Percentiles rank a stretch among this genome's conserved stretches.
Conservation (phyloP, 495 filamentous ascomycete species). For the Talaromyces trachyspermus region DNA sequence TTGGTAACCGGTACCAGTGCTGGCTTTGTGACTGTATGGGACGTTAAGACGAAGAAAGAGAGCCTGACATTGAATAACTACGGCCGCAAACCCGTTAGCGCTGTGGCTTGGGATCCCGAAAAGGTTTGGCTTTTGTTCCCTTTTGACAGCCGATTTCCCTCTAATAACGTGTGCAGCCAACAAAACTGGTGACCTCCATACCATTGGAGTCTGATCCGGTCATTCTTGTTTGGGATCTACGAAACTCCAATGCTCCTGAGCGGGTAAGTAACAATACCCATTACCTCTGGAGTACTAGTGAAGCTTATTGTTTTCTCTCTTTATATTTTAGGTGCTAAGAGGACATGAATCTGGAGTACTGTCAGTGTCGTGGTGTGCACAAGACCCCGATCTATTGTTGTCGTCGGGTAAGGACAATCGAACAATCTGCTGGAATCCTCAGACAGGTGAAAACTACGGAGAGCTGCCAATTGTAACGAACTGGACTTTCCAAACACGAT, state of each 20-base stretch:
- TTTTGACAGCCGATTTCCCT: not conserved
- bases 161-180: constrained; percentile 45
- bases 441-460: constrained; percentile 75
- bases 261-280: too few relatives aligned
- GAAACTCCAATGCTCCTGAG: constrained; percentile 94
- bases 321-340: constrained; percentile 51
- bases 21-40: constrained; percentile 97
- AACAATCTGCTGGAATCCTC: constrained; percentile 93
- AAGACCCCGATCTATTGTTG: constrained; percentile 83
- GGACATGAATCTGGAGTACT: constrained; percentile 90
- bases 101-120: constrained; percentile 94
- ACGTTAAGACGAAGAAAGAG: constrained; percentile 94
- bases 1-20: constrained; percentile 89
- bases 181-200: constrained; percentile 88
- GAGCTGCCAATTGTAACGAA: constrained; percentile 97
- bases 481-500: constrained; percentile 95
- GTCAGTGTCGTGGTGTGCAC: constrained; percentile 91
- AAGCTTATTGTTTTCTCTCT: constrained; percentile 1
- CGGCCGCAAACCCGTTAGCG: constrained; percentile 86
- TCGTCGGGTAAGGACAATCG: constrained; percentile 97
- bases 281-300: too few relatives aligned
- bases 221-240: constrained; percentile 88
- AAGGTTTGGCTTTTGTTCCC: constrained; percentile 34
- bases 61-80: constrained; percentile 90
- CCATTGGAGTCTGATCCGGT: constrained; percentile 82